Evolutionary conservation across 495 filamentous ascomycete genomes (phyloP), one percentile per base, ranked within the genome.

Genomic region (Cairneyella variabilis): DNA sequence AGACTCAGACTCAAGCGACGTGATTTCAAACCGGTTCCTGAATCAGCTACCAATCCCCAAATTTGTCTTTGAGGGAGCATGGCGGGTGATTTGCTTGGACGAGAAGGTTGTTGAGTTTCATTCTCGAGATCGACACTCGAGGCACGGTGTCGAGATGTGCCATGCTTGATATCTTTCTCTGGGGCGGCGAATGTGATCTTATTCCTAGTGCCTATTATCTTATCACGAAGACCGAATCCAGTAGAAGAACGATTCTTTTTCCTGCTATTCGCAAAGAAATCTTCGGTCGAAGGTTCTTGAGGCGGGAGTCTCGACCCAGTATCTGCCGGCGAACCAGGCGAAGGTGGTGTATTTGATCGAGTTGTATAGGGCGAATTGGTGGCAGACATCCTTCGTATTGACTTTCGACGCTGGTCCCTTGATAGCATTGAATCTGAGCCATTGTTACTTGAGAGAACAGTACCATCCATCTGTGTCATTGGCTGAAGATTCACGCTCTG

Each of bases 1-100:
- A 84, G 69, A 64, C 73, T 79, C 16, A 83, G 58, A 60, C 83
- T 85, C 65, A 85, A 70, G 43, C 82, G 73, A 20, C 83, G 73
- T 12, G 82, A 79, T 60, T 87, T 86, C 53, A 84, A 69, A n/a
- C 83, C 83, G 38, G 77, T 83, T 22, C 82, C 83, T 34, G 72
- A 71, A 38, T 76, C 79, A 8, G 82, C 79, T 11, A 76, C 74
- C 48, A 82, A 72, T 11, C 72, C 75, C 75, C 75, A 77, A 7
- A 71, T 64, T 12, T 60, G 42, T 37, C 61, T 57, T 16, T 34
- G n/a, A 8, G 56, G 56, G 20, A 50, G 26, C 22, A 48, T 40
- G 9, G 42, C 40, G 7, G 28, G 28, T n/a, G n/a, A n/a, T 7
- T 32, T 32, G 14, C 49, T 23, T 1, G 46, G 30, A 9, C 53